Conservation (phyloP, 805 yeast species). For the Metschnikowia proteae region DNA sequence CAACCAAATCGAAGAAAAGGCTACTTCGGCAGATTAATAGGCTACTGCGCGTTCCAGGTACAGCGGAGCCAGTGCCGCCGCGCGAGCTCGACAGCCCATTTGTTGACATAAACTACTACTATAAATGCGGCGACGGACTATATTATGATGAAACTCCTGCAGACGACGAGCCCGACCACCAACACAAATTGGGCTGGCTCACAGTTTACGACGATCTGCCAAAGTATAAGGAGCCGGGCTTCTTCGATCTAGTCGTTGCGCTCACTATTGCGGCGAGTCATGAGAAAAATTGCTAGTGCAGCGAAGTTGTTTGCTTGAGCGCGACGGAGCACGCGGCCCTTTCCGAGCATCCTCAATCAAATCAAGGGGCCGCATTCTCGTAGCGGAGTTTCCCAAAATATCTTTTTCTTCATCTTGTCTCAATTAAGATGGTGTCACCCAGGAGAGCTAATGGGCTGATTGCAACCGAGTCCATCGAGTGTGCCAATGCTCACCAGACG, state of each 20-base stretch:
- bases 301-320: background rate
- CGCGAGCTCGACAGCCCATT: conserved; percentile 7
- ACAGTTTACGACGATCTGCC: conserved; percentile 50
- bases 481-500: conserved; percentile 65
- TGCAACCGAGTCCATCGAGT: conserved; percentile 7
- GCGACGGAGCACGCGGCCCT: background rate
- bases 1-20: conserved; percentile 34
- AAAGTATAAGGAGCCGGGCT: conserved; percentile 33
- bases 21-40: conserved; percentile 34
- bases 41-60: conserved; percentile 12
- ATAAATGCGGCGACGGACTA: conserved; percentile 55
- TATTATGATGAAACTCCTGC: conserved; percentile 38
- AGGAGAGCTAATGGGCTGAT: background rate
- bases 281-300: conserved; percentile 18
- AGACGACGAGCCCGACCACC: conserved; percentile 59
- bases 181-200: conserved; percentile 58
- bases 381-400: background rate
- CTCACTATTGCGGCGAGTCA: conserved; percentile 51
- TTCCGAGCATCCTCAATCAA: background rate
- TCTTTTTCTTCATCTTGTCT: background rate
- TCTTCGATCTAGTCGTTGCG: conserved; percentile 54
- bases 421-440: background rate
- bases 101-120: conserved; percentile 28
- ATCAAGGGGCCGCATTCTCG: background rate
- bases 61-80: background rate